Conservation (phyloP, 1,139 yeast genomes). For the Petasospora rhodanensis region DNA sequence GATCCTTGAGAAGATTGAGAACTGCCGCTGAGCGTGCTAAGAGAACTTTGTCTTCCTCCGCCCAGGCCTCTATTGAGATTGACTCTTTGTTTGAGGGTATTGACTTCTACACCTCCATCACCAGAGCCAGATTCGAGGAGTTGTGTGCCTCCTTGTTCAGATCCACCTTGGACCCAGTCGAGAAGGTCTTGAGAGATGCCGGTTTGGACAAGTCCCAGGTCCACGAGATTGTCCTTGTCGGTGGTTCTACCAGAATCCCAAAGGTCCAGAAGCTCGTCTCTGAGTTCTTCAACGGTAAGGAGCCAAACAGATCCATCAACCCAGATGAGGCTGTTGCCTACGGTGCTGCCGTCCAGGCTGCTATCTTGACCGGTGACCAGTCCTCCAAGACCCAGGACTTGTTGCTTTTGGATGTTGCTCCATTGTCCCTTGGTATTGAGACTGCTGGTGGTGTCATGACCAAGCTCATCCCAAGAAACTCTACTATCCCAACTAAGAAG, state of each 20-base stretch:
- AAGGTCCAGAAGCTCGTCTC: constrained; percentile 84
- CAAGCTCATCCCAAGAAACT: constrained; percentile 86
- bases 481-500: constrained; percentile 81
- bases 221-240: constrained; percentile 82
- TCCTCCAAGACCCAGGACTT: constrained; percentile 66
- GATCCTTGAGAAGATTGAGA: constrained; percentile 94
- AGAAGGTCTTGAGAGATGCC: constrained; percentile 80
- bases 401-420: constrained; percentile 41
- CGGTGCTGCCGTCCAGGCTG: constrained; percentile 83
- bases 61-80: constrained; percentile 83
- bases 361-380: constrained; percentile 73
- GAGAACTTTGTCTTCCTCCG: constrained; percentile 94
- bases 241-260: constrained; percentile 95
- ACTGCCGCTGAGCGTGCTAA: constrained; percentile 99
- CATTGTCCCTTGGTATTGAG: constrained; percentile 87
- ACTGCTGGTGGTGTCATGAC: constrained; percentile 96
- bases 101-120: constrained; percentile 74
- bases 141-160: constrained; percentile 80
- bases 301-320: constrained; percentile 82
- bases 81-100: constrained; percentile 77
- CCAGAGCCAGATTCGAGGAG: constrained; percentile 92
- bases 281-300: constrained; percentile 87
- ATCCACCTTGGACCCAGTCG: constrained; percentile 82
- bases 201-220: constrained; percentile 73
- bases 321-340: constrained; percentile 80